Base-by-base conservation (phyloP, 805 yeast species). In the Pichia pseudocactophila region DNA sequence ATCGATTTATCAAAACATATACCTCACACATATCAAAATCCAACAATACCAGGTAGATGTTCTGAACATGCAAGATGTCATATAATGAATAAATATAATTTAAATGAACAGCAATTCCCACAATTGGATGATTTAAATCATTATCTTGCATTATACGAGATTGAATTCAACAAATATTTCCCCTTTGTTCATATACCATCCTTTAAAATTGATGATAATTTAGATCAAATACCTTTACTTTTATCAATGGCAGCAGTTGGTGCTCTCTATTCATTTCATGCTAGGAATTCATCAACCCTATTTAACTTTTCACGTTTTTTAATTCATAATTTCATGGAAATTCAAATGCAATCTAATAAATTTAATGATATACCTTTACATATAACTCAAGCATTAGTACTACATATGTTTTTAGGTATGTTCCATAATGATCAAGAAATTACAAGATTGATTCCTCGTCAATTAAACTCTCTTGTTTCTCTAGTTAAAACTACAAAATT, bases 191-290 rank as follows among this genome's bases (percentile, higher is more conserved):
- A 88, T 61, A 64, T 82, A 36, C 84, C 85, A 17, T 73, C 73
- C 38, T 69, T 75, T 47, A 62, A 65, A 37, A 70, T 57, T 22
- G 65, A 64, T 67, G 63, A 71, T 57, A 56, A 71, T 61, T 59
- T 78, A 57, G 59, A 78, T 55, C 65, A 69, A 55, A 67, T 73
- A 40, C 89, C 95, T 2, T 68, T 89, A 36, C 58, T 86, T 6
- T 65, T 88, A 42, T 77, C 94, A 2, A 82, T 88, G 74, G 82
- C 92, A 1, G 81, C 95, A 13, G 76, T 89, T 44, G 97, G 97
- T 34, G 95, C 96, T 0, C 68, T 89, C 18, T 86, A 84, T 54
- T 77, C 86, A 0, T 86, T 82, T 62, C 88, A 83, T 54, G 82
- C 87, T 27, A 64, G 80, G 30, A 84, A 84, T 55, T 84, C 96